phyloP scores from a whole-genome alignment of 1,284 basidiomycete genomes.

The Sanghuangporus baumii region DNA sequence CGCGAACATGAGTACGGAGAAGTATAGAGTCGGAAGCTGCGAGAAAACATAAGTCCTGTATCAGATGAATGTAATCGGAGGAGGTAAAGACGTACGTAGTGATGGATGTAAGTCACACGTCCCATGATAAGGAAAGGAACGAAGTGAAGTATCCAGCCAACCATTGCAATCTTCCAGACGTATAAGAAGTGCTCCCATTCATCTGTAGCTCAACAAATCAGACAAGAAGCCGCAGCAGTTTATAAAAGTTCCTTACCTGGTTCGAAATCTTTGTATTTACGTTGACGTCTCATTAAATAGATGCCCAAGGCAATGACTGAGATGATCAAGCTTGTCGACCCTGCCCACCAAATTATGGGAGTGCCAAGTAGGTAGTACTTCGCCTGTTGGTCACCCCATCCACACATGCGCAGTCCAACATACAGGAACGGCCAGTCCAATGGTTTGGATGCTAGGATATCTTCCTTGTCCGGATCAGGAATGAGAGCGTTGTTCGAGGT shows the following conservation, averaged over 20 bases:
- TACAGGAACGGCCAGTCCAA: constrained; percentile 92
- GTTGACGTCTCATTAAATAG: constrained; percentile 81
- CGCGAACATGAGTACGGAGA: constrained; percentile 87
- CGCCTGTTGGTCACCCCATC: constrained; percentile 83
- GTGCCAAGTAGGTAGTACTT: constrained; percentile 96
- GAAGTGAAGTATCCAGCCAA: constrained; percentile 93
- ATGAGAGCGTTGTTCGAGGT: constrained; percentile 97
- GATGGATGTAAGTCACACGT: constrained; percentile 86
- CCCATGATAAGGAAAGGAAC: constrained; percentile 95
- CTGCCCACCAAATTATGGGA: constrained; percentile 90
- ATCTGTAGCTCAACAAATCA: constrained; percentile 31
- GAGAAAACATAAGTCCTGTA: not conserved
- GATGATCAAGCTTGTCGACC: constrained; percentile 62
- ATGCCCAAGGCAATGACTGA: constrained; percentile 50
- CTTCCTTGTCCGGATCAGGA: constrained; percentile 97
- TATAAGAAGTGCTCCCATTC: constrained; percentile 96
- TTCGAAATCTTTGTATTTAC: constrained; percentile 89
- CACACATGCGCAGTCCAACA: constrained; percentile 92
- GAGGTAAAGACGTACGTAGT: constrained; percentile 57
- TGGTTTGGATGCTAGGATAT: constrained; percentile 90
- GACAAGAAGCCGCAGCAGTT: constrained; percentile 7
- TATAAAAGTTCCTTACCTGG: constrained; percentile 46
- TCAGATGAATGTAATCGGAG: not conserved
- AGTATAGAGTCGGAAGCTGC: constrained; percentile 92
- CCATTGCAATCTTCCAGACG: constrained; percentile 84